Conservation (phyloP, 257 asterid species). For the Solanum megistacrolobum region DNA sequence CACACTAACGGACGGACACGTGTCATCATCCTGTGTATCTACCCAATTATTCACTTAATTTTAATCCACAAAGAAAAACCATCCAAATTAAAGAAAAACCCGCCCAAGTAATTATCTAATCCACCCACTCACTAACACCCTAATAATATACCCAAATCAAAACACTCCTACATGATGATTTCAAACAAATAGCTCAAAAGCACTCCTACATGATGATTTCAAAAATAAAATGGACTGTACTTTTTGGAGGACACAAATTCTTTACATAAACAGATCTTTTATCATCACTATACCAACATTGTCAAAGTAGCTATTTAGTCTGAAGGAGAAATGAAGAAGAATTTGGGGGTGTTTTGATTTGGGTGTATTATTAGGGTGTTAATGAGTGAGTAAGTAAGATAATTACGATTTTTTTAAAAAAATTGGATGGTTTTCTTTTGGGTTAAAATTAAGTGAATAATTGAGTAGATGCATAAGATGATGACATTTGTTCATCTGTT, state of each 20-base stretch:
- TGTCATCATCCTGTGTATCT: background rate
- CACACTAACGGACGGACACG: background rate
- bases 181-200: background rate
- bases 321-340: no score
- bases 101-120: background rate
- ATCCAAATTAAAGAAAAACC: no score
- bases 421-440: accelerated
- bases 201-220: background rate
- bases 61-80: no score
- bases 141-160: background rate
- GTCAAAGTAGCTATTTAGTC: background rate
- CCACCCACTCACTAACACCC: background rate
- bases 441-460: no score
- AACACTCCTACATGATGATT: no score
- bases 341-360: background rate
- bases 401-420: background rate
- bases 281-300: no score
- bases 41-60: no score
- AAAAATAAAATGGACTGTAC: no score
- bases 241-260: background rate
- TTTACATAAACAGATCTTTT: no score
- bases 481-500: no score
- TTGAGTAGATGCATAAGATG: no score
- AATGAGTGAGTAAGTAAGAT: background rate
- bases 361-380: background rate